Evolutionary conservation across 192 early-diverging fungal genomes (phyloP).

Genomic region (Rhizophagus clarus): DNA sequence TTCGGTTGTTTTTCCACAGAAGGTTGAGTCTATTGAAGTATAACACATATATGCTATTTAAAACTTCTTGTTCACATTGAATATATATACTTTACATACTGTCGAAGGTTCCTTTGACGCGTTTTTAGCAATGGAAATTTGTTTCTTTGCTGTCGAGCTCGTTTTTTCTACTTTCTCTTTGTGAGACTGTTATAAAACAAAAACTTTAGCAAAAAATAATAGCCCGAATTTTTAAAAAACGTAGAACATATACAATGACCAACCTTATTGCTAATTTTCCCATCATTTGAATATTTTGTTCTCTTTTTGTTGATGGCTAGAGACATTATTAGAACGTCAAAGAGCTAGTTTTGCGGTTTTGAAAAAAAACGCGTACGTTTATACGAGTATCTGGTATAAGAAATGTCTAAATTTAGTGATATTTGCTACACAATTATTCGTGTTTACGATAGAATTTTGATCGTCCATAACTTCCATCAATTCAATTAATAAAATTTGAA

Average conservation of each 20-base stretch:
- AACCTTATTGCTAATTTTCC: background rate
- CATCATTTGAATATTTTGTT: too few species aligned
- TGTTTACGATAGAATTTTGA: too few species aligned
- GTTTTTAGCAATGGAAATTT: background rate
- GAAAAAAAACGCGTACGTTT: too few species aligned
- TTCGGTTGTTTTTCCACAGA: background rate
- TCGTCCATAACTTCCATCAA: too few species aligned
- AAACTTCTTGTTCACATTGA: background rate
- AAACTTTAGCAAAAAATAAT: background rate
- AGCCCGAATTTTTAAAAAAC: too few species aligned
- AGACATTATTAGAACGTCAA: too few species aligned
- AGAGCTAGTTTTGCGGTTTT: too few species aligned
- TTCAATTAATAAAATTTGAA: too few species aligned
- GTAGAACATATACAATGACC: background rate
- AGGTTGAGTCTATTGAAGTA: conserved; percentile 1
- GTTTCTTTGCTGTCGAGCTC: background rate
- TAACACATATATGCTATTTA: background rate
- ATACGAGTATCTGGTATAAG: too few species aligned
- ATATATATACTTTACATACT: background rate
- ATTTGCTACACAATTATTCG: too few species aligned
- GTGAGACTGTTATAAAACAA: background rate
- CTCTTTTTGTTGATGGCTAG: too few species aligned
- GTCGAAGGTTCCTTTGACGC: background rate
- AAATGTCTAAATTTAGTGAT: too few species aligned
- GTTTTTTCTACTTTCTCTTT: background rate